These are phyloP conservation scores for Aspergillus pseudotamarii DNA, from an alignment of 2,329 filamentous ascomycete genomes.

Conservation along the genomic window DNA sequence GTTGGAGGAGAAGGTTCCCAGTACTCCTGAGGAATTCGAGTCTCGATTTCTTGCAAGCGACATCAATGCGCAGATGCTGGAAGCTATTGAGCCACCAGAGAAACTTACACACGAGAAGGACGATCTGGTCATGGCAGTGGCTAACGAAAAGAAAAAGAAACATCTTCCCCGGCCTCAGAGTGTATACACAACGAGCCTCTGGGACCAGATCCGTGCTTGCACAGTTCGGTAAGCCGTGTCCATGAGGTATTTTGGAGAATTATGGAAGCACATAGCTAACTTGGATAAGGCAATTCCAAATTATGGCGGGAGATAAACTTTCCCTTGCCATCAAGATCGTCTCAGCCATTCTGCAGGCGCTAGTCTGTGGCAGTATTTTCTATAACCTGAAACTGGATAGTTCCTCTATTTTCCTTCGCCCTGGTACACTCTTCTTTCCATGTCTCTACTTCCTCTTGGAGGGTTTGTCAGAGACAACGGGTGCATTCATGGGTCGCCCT, in stretches of 20 bases:
- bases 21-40: slow-evolving; percentile 47
- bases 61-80: slow-evolving; percentile 55
- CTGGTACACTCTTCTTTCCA: slow-evolving; percentile 63
- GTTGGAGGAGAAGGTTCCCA: slow-evolving; percentile 35
- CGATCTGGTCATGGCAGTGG: slow-evolving; percentile 31
- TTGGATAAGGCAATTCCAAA: slow-evolving; percentile 50
- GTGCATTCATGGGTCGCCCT: slow-evolving; percentile 63
- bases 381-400: slow-evolving; percentile 55
- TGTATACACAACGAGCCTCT: slow-evolving; percentile 34
- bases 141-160: slow-evolving; percentile 34
- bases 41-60: slow-evolving; percentile 53
- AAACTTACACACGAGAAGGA: slow-evolving; percentile 34
- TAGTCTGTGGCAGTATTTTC: slow-evolving; percentile 53
- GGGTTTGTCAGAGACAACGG: slow-evolving; percentile 60
- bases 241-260: no score
- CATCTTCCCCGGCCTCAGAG: slow-evolving; percentile 35
- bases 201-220: slow-evolving; percentile 49
- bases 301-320: slow-evolving; percentile 56
- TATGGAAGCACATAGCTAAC: not conserved
- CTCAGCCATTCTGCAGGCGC: slow-evolving; percentile 41
- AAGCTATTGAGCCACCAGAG: slow-evolving; percentile 43
- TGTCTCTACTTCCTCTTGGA: slow-evolving; percentile 64
- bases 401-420: slow-evolving; percentile 58
- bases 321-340: slow-evolving; percentile 51
- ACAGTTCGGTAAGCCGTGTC: slow-evolving; percentile 38